Evolutionary conservation across 2,329 filamentous ascomycete genomes (phyloP).

Genomic region (Pezicula rhizophila): DNA sequence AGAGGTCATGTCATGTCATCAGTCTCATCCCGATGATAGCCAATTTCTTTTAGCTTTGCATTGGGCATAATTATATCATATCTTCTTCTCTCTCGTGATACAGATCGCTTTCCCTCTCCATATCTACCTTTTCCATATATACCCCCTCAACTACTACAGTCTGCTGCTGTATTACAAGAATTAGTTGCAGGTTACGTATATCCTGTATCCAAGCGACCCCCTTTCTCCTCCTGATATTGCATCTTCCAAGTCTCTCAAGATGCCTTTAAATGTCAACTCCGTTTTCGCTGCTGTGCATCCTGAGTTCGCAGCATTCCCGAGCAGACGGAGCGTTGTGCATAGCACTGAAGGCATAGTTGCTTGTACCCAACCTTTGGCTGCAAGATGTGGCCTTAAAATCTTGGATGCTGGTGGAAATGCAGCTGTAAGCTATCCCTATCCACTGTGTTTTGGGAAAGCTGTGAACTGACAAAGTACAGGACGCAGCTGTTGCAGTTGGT

Average conservation of each 20-base stretch:
- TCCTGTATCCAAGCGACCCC: background rate
- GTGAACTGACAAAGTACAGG: conserved; percentile 43
- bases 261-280: conserved; percentile 27
- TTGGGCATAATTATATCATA: too few species aligned
- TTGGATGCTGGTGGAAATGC: conserved; percentile 88
- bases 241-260: conserved; percentile 7
- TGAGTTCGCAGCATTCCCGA: conserved; percentile 61
- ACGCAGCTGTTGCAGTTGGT: conserved; percentile 93
- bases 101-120: too few species aligned
- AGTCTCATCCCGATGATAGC: too few species aligned
- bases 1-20: too few species aligned
- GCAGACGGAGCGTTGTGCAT: conserved; percentile 85
- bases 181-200: too few species aligned
- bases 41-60: too few species aligned
- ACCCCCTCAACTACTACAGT: too few species aligned
- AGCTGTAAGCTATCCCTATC: conserved; percentile 54
- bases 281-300: conserved; percentile 23
- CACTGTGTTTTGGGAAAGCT: background rate
- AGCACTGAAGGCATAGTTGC: conserved; percentile 88
- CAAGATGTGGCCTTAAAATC: conserved; percentile 78
- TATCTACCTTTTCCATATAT: too few species aligned
- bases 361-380: conserved; percentile 83
- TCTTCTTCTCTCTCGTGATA: too few species aligned
- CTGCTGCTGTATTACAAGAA: too few species aligned
- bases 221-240: background rate